Evolutionary conservation across 805 yeast species (phyloP).

Genomic region (Hanseniaspora nectarophila): DNA sequence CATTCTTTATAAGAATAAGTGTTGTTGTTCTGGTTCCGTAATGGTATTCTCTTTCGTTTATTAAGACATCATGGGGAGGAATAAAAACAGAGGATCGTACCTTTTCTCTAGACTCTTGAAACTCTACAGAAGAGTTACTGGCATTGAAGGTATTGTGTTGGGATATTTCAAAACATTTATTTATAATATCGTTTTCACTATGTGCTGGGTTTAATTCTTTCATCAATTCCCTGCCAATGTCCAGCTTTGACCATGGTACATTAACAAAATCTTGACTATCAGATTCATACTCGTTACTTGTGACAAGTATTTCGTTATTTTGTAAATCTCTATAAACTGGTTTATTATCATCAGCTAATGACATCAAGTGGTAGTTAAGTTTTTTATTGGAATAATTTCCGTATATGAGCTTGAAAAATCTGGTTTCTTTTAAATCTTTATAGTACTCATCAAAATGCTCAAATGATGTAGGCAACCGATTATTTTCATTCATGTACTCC

Average conservation of each 20-base stretch:
- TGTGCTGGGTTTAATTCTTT: not conserved
- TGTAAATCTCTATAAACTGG: constrained; percentile 1
- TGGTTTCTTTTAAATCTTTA: constrained; percentile 20
- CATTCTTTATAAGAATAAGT: constrained; percentile 1
- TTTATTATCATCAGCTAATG: constrained; percentile 5
- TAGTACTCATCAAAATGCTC: constrained; percentile 23
- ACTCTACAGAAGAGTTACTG: not conserved
- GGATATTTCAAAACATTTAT: constrained; percentile 6
- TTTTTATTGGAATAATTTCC: constrained; percentile 23
- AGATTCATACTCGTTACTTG: constrained; percentile 9
- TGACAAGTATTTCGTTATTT: not conserved
- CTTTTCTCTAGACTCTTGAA: constrained; percentile 1
- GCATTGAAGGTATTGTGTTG: not conserved
- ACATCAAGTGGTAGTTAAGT: not conserved
- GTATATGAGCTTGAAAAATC: constrained; percentile 30
- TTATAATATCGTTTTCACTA: not conserved
- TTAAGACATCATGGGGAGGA: constrained; percentile 1
- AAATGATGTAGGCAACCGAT: constrained; percentile 18
- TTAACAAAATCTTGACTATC: not conserved
- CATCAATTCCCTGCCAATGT: not conserved
- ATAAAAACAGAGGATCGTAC: constrained; percentile 11
- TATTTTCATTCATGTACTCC: constrained; percentile 28
- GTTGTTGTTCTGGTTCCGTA: constrained; percentile 16
- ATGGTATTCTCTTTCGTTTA: not conserved
- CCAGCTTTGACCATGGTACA: constrained; percentile 5